Evolutionary conservation across 2,329 filamentous ascomycete genomes (phyloP), one percentile per base, ranked within the genome.

Genomic region (Xylogone sp.): DNA sequence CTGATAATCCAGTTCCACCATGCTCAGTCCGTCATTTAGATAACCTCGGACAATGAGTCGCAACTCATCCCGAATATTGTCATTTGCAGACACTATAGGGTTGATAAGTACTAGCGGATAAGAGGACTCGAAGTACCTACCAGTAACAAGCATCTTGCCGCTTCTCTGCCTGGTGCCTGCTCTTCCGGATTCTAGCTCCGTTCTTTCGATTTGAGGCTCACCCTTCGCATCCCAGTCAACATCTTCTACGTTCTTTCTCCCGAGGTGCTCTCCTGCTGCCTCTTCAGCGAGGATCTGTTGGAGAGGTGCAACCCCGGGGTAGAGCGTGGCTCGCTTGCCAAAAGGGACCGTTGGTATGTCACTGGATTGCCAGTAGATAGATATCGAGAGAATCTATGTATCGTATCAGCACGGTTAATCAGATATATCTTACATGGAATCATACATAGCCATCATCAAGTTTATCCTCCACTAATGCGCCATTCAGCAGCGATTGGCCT

Each of bases 1-100:
- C 49, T 56, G 43, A 54, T 54, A 56, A 48, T 54, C 42, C 39
- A 52, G 52, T 56, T 56, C 45, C 45, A 54, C 46, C 29, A 52
- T 52, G 49, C 50, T 56, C 29, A 56, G 43, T 52, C 53, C 31
- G 42, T 52, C 46, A 19, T 24, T 49, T 24, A 56, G 34, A 56
- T 56, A 45, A 45, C 43, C 50, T 50, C 46, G 27, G 13, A 55
- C 42, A 52, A 54, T 44, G 22, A 43, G 43, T 45, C 44, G 27
- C 50, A 56, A 51, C 22, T 55, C 24, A 50, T 56, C 45, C 55
- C 49, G 45, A 31, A 56, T 55, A 43, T 51, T 31, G 16, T 55
- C 34, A 19, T 34, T 50, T 1, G 39, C 18, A 54, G 51, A 56
- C 29, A 54, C 48, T 56, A 52, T 19, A 21, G 47, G 24, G 24